A percentile compares a stretch with the other conserved stretches of the same genome.
phyloP scores from a whole-genome alignment of 2,329 filamentous ascomycete genomes.

The Pseudogymnoascus sp. region DNA sequence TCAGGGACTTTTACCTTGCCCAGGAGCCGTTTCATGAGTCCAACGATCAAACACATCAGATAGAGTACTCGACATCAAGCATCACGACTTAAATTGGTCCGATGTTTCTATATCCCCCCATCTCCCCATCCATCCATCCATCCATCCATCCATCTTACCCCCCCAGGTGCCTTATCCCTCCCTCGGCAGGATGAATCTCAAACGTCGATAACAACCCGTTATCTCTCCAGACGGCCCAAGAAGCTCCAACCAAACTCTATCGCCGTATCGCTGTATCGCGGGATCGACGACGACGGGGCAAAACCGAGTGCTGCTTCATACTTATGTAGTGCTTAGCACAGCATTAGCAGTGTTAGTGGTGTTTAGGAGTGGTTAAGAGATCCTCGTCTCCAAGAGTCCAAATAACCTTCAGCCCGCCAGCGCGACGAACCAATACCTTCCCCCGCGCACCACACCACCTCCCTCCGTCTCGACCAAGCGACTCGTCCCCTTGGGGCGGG shows the following conservation, averaged over 20 bases:
- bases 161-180: not conserved
- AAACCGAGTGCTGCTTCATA: not conserved
- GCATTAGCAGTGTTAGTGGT: not conserved
- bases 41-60: constrained; percentile 5
- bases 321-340: not conserved
- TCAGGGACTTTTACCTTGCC: not conserved
- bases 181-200: not conserved
- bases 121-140: no score
- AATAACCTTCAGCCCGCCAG: not conserved
- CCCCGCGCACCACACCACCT: not conserved
- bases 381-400: not conserved
- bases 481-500: not conserved
- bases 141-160: not conserved
- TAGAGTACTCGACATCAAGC: constrained; percentile 2
- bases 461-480: not conserved
- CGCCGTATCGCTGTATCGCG: not conserved
- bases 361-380: not conserved
- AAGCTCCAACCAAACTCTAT: constrained; percentile 7
- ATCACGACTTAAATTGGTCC: constrained; percentile 6
- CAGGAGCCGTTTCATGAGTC: not conserved
- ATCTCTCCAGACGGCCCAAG: not conserved
- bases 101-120: not conserved
- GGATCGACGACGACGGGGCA: not conserved
- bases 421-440: not conserved
- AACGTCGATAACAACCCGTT: not conserved